phyloP scores from a whole-genome alignment of 1,284 basidiomycete species.

The Taiwanofungus camphoratus region DNA sequence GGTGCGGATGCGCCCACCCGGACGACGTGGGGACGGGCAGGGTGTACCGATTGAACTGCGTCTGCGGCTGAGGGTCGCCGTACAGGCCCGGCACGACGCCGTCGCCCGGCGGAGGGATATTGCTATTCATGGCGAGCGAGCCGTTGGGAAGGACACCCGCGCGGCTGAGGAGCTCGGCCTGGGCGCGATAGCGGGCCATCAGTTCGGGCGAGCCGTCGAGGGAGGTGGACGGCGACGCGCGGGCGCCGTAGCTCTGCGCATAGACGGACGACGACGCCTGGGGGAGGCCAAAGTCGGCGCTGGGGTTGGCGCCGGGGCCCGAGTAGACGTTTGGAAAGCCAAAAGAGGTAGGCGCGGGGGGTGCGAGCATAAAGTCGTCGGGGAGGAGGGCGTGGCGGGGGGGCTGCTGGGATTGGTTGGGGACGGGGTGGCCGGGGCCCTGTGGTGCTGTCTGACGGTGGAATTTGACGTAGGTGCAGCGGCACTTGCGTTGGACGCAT shows the following conservation, averaged over 20 bases:
- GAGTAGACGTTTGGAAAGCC: slow-evolving; percentile 20
- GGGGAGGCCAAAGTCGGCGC: slow-evolving; percentile 16
- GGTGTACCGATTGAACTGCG: neutral
- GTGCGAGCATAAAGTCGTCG: slow-evolving; percentile 26
- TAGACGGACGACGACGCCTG: slow-evolving; percentile 14
- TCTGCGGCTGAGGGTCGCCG: slow-evolving; percentile 6
- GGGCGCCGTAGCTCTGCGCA: slow-evolving; percentile 14
- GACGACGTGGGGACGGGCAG: slow-evolving; percentile 3
- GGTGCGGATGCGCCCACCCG: slow-evolving; percentile 8
- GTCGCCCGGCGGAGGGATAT: slow-evolving; percentile 8
- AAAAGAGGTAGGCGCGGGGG: slow-evolving; percentile 14
- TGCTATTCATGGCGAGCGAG: slow-evolving; percentile 14
- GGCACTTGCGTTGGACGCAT: slow-evolving; percentile 67
- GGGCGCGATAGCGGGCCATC: slow-evolving; percentile 42
- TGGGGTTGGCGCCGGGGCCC: slow-evolving; percentile 3
- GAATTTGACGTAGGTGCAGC: slow-evolving; percentile 83
- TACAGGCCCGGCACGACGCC: slow-evolving; percentile 3
- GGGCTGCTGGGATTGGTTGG: slow-evolving; percentile 17
- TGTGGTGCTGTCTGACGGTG: slow-evolving; percentile 75
- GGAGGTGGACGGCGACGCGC: slow-evolving; percentile 10
- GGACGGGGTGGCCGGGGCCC: slow-evolving; percentile 55
- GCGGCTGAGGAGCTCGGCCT: slow-evolving; percentile 38
- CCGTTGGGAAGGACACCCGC: slow-evolving; percentile 26
- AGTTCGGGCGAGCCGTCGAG: slow-evolving; percentile 31
- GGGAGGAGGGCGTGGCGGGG: slow-evolving; percentile 21